Evolutionary conservation across 495 filamentous ascomycete species (phyloP).

Genomic region (Astrothelium macrocarpum): DNA sequence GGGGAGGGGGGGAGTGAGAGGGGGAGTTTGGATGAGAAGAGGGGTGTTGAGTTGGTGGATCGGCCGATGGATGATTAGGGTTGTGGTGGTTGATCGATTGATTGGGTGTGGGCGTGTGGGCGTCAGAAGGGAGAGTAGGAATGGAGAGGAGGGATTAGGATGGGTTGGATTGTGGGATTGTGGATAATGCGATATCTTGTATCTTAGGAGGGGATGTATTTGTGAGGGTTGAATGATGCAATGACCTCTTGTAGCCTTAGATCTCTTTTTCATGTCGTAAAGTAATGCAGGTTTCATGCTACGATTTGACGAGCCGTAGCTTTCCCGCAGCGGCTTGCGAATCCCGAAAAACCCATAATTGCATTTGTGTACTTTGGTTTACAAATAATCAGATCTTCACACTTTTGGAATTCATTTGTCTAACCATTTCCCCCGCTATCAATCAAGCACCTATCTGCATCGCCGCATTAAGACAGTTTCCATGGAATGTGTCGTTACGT

Average conservation of each 20-base stretch:
- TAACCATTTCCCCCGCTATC: not conserved
- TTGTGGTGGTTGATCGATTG: not conserved
- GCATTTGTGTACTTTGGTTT: too few species aligned
- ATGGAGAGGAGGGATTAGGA: not conserved
- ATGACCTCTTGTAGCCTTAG: not conserved
- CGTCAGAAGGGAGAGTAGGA: not conserved
- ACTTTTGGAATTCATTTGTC: not conserved
- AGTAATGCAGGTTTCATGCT: too few species aligned
- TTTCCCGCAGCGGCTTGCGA: too few species aligned
- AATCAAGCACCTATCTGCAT: not conserved
- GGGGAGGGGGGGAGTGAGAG: slow-evolving; percentile 30
- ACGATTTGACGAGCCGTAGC: too few species aligned
- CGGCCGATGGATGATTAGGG: slow-evolving; percentile 57
- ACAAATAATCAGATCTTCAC: too few species aligned
- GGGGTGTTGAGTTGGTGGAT: slow-evolving; percentile 71
- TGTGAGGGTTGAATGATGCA: not conserved
- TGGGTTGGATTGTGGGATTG: not conserved
- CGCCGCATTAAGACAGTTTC: not conserved
- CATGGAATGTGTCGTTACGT: not conserved
- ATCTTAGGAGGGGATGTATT: not conserved
- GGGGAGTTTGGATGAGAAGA: slow-evolving; percentile 28
- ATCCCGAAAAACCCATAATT: too few species aligned
- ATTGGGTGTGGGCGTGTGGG: not conserved
- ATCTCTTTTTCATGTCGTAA: too few species aligned
- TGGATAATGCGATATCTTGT: not conserved